Base-by-base conservation (phyloP, 2,329 filamentous ascomycete genomes). In the Pyricularia sp. region DNA sequence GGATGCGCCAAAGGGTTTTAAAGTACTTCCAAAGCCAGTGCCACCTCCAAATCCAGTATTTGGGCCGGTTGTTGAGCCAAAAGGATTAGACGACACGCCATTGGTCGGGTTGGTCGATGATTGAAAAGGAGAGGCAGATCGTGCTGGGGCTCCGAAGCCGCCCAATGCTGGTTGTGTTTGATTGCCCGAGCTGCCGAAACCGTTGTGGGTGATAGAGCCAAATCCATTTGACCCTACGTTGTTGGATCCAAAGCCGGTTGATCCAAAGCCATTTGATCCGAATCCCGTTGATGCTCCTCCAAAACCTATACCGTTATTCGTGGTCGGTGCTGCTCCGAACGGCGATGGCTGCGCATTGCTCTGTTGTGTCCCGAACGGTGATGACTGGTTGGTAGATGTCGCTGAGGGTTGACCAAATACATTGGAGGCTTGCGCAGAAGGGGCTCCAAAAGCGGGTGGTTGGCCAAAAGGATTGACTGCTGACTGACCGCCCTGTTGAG, bases 391-490 rank as follows among this genome's bases (percentile, higher is more conserved):
- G 1, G 26, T 67, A 10, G 26, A 12, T n/a, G 65, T 5, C 36
- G 17, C 26, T 14, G 65, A 59, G 11, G 65, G 17, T 4, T 67
- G 42, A n/a, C 42, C 65, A 12, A 42, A 67, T 50, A 17, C 42
- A 30, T 50, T 42, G 4, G 31, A 55, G 1, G 42, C 30, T 25
- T 42, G 55, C 25, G 42, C 26, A 30, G 65, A n/a, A 3, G 36
- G 65, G 33, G 65, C 65, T 23, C 65, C 65, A 50, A 66, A 66
- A n/a, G 65, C 12, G 4, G 65, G n/a, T 55, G 65, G 50, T 25
- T 31, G 61, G 17, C 55, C 67, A 64, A 68, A 68, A 7, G 67
- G 59, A 26, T 68, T 68, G 12, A n/a, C 36, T 14, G 36, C 30
- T 26, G 36, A 28, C 25, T 42, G 65, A 20, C 23, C 10, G 17